These are phyloP conservation scores for Boletus coccyginus DNA, from an alignment of 768 basidiomycete genomes.

Conservation along the genomic window DNA sequence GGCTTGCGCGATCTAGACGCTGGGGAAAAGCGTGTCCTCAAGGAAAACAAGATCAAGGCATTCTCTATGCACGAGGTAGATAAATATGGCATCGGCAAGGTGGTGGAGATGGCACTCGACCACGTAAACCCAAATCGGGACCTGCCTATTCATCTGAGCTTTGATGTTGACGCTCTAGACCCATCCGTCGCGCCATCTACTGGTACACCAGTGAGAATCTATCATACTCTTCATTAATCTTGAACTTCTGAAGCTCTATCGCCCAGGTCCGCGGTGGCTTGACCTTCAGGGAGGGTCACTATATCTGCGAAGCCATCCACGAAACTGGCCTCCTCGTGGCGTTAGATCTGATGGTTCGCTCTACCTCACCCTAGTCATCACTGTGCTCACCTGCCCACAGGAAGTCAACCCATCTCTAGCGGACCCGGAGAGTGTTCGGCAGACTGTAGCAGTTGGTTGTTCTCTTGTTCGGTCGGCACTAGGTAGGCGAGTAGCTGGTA, in stretches of 20 bases:
- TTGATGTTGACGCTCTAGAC: slow-evolving; percentile 94
- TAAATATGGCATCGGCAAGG: slow-evolving; percentile 86
- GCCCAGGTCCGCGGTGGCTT: slow-evolving; percentile 85
- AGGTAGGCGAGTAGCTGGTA: slow-evolving; percentile 45
- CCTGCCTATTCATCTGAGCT: slow-evolving; percentile 89
- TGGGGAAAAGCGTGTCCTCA: slow-evolving; percentile 85
- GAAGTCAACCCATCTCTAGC: slow-evolving; percentile 96
- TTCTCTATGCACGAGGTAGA: slow-evolving; percentile 93
- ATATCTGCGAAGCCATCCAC: slow-evolving; percentile 88
- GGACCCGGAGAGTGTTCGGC: slow-evolving; percentile 68
- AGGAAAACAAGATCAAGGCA: slow-evolving; percentile 75
- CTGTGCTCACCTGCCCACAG: slow-evolving; percentile 37
- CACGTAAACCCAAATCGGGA: slow-evolving; percentile 85
- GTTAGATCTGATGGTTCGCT: slow-evolving; percentile 86
- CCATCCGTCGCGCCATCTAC: slow-evolving; percentile 96
- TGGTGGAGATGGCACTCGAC: slow-evolving; percentile 95
- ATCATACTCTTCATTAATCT: neutral
- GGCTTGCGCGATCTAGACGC: slow-evolving; percentile 91
- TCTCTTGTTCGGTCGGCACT: slow-evolving; percentile 80
- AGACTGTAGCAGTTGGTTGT: slow-evolving; percentile 90
- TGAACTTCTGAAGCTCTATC: neutral
- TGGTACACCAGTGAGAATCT: slow-evolving; percentile 72
- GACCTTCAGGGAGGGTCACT: slow-evolving; percentile 98
- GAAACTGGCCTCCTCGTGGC: slow-evolving; percentile 93
- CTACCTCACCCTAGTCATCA: neutral